phyloP scores from a whole-genome alignment of 2,329 filamentous ascomycete genomes.

The Calonectria honghensis region DNA sequence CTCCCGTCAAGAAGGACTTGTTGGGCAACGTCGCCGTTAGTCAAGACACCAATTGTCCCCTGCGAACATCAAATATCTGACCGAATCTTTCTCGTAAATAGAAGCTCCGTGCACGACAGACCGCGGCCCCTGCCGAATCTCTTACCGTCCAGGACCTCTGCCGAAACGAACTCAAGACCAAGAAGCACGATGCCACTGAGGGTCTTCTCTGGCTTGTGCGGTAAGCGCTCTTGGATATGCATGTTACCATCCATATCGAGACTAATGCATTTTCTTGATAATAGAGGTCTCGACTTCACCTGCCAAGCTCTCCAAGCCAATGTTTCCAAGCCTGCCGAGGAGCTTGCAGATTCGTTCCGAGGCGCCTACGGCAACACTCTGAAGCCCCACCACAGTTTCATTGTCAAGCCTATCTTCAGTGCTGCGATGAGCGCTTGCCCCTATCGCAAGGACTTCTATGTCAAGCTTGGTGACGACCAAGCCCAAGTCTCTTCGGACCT shows the following conservation, averaged over 20 bases:
- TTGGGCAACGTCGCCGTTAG: constrained; percentile 90
- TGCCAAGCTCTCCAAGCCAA: constrained; percentile 88
- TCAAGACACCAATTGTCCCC: constrained; percentile 2
- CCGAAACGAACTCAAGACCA: constrained; percentile 89
- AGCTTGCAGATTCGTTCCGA: constrained; percentile 92
- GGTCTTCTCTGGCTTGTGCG: constrained; percentile 93
- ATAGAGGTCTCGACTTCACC: constrained; percentile 94
- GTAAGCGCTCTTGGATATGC: constrained; percentile 67
- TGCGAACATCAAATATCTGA: constrained; percentile 43
- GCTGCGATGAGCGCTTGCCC: constrained; percentile 95
- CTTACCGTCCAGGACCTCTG: constrained; percentile 89
- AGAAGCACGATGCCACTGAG: constrained; percentile 92
- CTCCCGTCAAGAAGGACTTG: constrained; percentile 93
- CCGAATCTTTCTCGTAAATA: constrained; percentile 59
- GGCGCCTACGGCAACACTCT: constrained; percentile 89
- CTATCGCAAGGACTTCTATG: constrained; percentile 95
- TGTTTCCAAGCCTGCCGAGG: constrained; percentile 78
- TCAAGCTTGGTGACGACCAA: constrained; percentile 84
- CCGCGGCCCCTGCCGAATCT: constrained; percentile 86
- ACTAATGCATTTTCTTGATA: constrained; percentile 20
- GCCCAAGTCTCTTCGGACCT: constrained; percentile 79
- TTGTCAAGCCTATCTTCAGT: constrained; percentile 94
- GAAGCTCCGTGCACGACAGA: constrained; percentile 92
- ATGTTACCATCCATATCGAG: too few relatives aligned
- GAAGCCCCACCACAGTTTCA: constrained; percentile 91